Conservation (phyloP, 2,329 filamentous ascomycete species). For the Diaporthe helianthi region DNA sequence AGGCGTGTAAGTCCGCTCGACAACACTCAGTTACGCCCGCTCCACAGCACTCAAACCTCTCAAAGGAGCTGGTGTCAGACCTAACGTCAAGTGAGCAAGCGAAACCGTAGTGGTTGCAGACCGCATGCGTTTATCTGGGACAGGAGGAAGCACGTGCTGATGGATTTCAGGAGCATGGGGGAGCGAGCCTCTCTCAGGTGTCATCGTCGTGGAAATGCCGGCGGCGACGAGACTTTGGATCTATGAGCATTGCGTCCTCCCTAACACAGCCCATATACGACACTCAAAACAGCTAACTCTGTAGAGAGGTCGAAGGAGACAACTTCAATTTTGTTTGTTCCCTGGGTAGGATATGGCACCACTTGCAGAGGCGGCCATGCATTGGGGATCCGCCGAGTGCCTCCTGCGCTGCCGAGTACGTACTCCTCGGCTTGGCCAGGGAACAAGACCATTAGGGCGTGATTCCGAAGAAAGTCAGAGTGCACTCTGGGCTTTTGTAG, state of each 20-base stretch:
- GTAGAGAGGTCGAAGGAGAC: neutral
- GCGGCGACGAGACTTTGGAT: neutral
- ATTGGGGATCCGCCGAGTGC: neutral
- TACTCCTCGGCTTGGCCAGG: neutral
- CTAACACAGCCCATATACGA: too few relatives aligned
- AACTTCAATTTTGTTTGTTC: neutral
- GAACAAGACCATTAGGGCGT: too few relatives aligned
- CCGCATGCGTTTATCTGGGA: neutral
- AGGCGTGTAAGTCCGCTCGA: neutral
- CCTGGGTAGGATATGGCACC: too few relatives aligned
- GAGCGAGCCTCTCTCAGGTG: too few relatives aligned
- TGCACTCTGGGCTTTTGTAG: too few relatives aligned
- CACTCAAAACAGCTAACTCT: too few relatives aligned
- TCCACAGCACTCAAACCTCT: neutral
- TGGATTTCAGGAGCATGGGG: neutral
- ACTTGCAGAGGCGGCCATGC: neutral
- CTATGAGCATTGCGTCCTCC: neutral
- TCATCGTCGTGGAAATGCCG: neutral
- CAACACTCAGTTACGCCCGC: too few relatives aligned
- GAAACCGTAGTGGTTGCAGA: neutral
- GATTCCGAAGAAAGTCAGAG: too few relatives aligned
- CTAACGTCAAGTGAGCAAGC: neutral
- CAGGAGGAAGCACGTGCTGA: neutral
- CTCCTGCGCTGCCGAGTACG: neutral
- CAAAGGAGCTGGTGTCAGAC: neutral